Base-by-base conservation (phyloP, 805 yeast species). In the Saccharomycopsis capsularis region DNA sequence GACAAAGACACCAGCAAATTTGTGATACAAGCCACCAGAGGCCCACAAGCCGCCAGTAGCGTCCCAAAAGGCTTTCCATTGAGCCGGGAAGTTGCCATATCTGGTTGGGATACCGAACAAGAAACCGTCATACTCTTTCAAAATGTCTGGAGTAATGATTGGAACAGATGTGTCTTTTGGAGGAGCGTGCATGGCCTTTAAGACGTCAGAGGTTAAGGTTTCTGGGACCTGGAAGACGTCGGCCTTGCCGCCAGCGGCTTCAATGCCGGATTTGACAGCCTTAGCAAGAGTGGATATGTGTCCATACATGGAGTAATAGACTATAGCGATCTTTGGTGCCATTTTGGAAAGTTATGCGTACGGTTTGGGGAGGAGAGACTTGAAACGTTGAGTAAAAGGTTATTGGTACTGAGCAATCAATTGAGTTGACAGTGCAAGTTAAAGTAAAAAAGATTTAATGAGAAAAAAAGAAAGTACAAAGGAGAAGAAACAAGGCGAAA, bases 41-140 rank as follows among this genome's bases (percentile, higher is more conserved):
- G 82, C 81, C 95, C 95, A 85, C 50, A 83, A 65, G 13, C 79
- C 79, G 52, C 93, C 93, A 34, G 93, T 84, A 41, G 73, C 66
- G 61, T 81, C 95, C 82, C 87, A 81, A 69, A 83, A 86, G 4
- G 81, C 64, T 57, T 76, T 73, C 76, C 83, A 79, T 67, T 86
- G 95, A 24, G 86, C 79, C 44, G 95, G 88, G 63, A 76, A 68
- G 63, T 71, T 75, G 57, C 95, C 95, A 63, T 62, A 86, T 65
- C 95, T 75, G 32, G 95, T 84, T 56, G 95, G 93, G 51, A 85
- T 63, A 57, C 95, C 95, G 57, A 85, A 82, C 54, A 85, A 55
- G 63, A 82, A 81, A 13, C 80, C 89, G 61, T 85, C 95, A 68
- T 81, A 84, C 51, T 74, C 67, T 23, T 65, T 63, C 57, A 87